Conservation (phyloP, 2,329 filamentous ascomycete species). For the Monosporascus sp. region DNA sequence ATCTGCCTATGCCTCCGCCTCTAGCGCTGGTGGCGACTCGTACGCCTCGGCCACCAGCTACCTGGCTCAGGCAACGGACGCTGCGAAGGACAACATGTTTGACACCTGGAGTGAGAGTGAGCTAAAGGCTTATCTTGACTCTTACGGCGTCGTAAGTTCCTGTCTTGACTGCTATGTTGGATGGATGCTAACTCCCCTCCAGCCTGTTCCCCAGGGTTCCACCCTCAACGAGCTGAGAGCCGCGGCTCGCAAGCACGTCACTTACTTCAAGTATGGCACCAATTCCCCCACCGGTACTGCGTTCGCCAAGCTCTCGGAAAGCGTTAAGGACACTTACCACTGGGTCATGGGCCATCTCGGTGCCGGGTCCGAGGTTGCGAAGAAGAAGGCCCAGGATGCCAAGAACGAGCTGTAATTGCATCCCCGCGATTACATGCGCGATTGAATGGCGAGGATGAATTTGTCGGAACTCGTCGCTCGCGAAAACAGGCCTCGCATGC, state of each 20-base stretch:
- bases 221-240: constrained; percentile 65
- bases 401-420: constrained; percentile 45
- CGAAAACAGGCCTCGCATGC: background rate
- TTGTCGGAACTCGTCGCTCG: background rate
- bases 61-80: constrained; percentile 58
- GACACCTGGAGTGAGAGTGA: constrained; percentile 70
- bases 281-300: constrained; percentile 60
- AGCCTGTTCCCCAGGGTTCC: constrained; percentile 59
- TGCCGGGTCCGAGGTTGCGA: constrained; percentile 42
- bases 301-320: constrained; percentile 56
- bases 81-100: constrained; percentile 62
- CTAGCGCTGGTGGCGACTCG: constrained; percentile 48
- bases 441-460: background rate
- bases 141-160: constrained; percentile 59
- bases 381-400: constrained; percentile 40
- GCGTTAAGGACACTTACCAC: constrained; percentile 41
- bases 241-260: constrained; percentile 65
- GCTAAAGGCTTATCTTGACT: constrained; percentile 74
- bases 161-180: constrained; percentile 1
- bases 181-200: constrained; percentile 18
- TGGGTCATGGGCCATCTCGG: constrained; percentile 48
- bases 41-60: constrained; percentile 69
- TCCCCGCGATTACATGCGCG: background rate
- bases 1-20: constrained; percentile 54
- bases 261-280: constrained; percentile 73